Base-by-base conservation (phyloP, 176 grass and related monocot genomes). In the Avena atlantica region DNA sequence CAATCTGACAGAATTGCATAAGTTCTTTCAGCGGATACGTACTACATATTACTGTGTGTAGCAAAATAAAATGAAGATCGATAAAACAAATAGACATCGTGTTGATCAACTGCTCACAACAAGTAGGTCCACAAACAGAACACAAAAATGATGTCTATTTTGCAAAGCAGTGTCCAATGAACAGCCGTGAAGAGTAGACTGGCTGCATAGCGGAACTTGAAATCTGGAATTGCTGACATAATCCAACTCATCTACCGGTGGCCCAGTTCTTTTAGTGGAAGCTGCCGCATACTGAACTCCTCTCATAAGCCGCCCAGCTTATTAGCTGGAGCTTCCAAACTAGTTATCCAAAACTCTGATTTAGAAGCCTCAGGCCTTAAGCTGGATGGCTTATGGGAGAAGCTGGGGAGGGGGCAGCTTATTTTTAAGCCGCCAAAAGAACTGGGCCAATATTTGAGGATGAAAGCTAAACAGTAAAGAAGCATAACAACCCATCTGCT, bases 11-110 rank as follows among this genome's bases (percentile, higher is more conserved):
- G 0, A 59, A 34, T 49, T 74, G 27, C 63, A 52, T 4, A 21
- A 49, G 29, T 10, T 36, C 19, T 83, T 86, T 84, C 27, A 75
- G 44, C 47, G 42, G 72, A 60, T 78, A 73, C 45, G 56, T 51
- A 81, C 11, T 76, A 27, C 23, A n/a, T 64, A 37, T 27, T 78
- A 70, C 19, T 10, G 61, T 23, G 10, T 17, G 2, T 5, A 80
- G 80, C 11, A 11, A 68, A 13, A 75, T 14, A 20, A 17, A 79
- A 83, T 47, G 23, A 83, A 45, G n/a, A 81, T 14, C 21, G 4
- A 29, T 6, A 85, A 85, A 82, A 52, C 12, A 12, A 67, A 78
- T 53, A 79, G 49, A 62, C 25, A 85, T 25, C 21, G 75, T 74
- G 20, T 47, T 74, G 49, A 60, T 51, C 53, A 76, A 84, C 25